Evolutionary conservation across 2,329 filamentous ascomycete genomes (phyloP), one percentile per base, ranked within the genome.

Genomic region (Cordyceps cicadae): DNA sequence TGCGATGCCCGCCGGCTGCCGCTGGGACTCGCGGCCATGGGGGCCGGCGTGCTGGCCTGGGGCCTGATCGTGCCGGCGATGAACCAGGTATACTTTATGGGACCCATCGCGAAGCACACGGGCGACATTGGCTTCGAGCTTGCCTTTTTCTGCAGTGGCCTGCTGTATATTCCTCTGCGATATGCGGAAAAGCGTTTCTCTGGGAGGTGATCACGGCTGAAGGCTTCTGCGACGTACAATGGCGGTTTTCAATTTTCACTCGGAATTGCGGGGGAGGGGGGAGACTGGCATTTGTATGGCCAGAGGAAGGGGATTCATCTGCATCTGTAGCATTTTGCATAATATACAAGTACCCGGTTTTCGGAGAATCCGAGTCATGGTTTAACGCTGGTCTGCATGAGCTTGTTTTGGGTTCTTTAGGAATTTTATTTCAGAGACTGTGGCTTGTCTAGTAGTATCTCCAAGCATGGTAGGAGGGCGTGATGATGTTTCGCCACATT

Each of bases 51-150:
- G 3, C 65, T 79, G n/a, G 77, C 74, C 54, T 76, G 80, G 61
- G 79, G 70, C 1, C 68, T 86, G 9, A 77, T 86, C 2, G 74
- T 87, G 7, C 84, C 84, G 0, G 81, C 79, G 37, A 86, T 87
- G 79, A 77, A 75, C 11, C 81, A 85, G 70, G 79, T 77, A 4
- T 87, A 83, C 83, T 87, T 79, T 67, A 80, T 77, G 9, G 84
- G 84, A 0, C 84, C 84, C 0, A 81, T 87, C 65, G 84, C 83
- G 0, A 71, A 77, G 70, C 78, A 66, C 41, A 85, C 84, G 12
- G 85, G 85, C 0, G 85, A 88, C 64, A 81, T 88, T 68, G 86
- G 85, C 0, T 87, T 88, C 61, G 85, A 88, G 73, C 72, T 85
- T 69, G 84, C 84, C 0, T 81, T 87, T 66, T 76, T 77, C 32